A percentile compares a stretch with the other conserved stretches of the same genome.
These are phyloP conservation scores for Puccinia horiana DNA, from an alignment of 1,284 basidiomycete species.

Conservation along the genomic window DNA sequence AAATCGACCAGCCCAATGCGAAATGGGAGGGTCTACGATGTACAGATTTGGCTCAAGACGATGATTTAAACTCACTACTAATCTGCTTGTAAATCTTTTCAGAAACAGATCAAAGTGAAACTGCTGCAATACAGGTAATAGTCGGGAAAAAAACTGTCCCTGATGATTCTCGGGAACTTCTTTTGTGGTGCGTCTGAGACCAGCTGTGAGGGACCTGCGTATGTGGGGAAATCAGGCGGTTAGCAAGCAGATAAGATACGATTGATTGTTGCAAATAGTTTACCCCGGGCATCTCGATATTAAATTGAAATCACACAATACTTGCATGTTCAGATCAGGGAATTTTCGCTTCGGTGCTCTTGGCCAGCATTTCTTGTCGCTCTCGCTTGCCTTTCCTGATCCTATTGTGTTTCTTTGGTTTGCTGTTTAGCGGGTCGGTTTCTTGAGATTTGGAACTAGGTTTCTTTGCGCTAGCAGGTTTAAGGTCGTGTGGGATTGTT, in stretches of 20 bases:
- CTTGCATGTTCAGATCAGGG: neutral
- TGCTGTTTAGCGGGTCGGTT: neutral
- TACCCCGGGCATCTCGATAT: neutral
- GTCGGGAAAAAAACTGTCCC: too few relatives aligned
- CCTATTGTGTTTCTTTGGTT: slow-evolving; percentile 2
- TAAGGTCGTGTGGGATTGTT: neutral
- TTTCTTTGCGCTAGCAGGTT: neutral
- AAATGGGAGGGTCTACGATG: too few relatives aligned
- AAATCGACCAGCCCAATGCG: too few relatives aligned
- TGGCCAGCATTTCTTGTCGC: neutral
- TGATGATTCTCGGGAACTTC: too few relatives aligned
- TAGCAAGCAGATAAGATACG: neutral
- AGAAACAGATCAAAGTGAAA: too few relatives aligned
- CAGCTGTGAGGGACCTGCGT: neutral
- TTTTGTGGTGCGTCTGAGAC: neutral
- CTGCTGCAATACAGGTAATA: too few relatives aligned
- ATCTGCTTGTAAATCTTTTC: too few relatives aligned
- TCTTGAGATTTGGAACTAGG: neutral
- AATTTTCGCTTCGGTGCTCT: neutral
- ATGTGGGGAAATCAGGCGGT: neutral
- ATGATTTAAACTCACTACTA: too few relatives aligned
- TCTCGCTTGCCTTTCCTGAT: slow-evolving; percentile 15
- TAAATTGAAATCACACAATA: too few relatives aligned
- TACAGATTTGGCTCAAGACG: too few relatives aligned
- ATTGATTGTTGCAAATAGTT: neutral